These are phyloP conservation scores for Myochromella boudieri DNA, from an alignment of 768 basidiomycete species.

Conservation along the genomic window DNA sequence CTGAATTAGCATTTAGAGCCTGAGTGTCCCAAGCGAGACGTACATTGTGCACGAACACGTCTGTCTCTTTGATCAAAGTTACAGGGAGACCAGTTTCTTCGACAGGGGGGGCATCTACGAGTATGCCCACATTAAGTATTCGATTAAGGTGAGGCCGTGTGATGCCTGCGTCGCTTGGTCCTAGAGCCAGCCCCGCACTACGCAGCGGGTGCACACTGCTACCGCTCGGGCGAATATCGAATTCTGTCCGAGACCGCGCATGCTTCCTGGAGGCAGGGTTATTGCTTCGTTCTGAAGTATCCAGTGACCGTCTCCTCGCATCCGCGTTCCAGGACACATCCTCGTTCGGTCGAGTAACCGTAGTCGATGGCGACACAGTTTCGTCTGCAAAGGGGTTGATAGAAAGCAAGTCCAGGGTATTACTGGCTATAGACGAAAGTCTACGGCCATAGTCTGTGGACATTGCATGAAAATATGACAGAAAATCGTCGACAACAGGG, in stretches of 20 bases:
- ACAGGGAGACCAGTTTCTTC: slow-evolving; percentile 10
- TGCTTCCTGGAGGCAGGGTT: slow-evolving; percentile 10
- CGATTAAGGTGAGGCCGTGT: slow-evolving; percentile 26
- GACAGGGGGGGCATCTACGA: slow-evolving; percentile 28
- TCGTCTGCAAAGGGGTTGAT: slow-evolving; percentile 17
- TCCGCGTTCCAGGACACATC: slow-evolving; percentile 2
- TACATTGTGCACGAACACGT: slow-evolving; percentile 64
- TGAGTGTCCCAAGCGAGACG: slow-evolving; percentile 14
- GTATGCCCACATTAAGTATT: slow-evolving; percentile 22
- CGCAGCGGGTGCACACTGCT: slow-evolving; percentile 24
- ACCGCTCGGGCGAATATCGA: not conserved
- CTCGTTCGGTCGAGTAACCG: not conserved
- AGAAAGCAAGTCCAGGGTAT: slow-evolving; percentile 8
- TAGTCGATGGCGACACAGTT: not conserved
- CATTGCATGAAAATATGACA: slow-evolving; percentile 9
- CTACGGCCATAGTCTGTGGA: slow-evolving; percentile 12
- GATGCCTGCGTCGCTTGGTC: slow-evolving; percentile 25
- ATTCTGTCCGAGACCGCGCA: slow-evolving; percentile 25
- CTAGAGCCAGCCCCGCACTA: slow-evolving; percentile 22
- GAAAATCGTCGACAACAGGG: not conserved
- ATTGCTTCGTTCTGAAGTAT: slow-evolving; percentile 1
- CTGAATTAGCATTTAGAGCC: slow-evolving; percentile 1
- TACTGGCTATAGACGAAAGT: slow-evolving; percentile 10
- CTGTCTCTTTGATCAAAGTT: slow-evolving; percentile 36
- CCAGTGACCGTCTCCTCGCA: not conserved